Conservation (phyloP, 345 rosid species). For the Syzygium oleosum region DNA sequence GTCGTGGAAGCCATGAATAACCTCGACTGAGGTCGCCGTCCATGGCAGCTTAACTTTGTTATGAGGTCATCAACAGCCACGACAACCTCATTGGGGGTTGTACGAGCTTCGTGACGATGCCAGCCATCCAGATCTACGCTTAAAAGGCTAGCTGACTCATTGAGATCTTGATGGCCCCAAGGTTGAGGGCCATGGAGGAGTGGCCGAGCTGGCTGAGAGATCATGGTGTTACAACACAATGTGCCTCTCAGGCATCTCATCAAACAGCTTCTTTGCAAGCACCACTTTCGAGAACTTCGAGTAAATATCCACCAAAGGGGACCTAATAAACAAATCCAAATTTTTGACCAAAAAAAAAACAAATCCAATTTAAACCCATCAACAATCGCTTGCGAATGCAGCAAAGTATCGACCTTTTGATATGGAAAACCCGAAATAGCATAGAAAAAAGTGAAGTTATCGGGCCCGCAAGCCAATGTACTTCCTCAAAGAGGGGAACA, state of each 20-base stretch:
- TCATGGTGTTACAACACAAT: constrained; percentile 52
- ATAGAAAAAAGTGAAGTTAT: constrained; percentile 41
- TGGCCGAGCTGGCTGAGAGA: constrained; percentile 9
- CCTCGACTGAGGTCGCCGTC: background rate
- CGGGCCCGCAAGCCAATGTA: constrained; percentile 28
- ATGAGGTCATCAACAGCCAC: background rate
- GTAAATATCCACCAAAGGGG: constrained; percentile 44
- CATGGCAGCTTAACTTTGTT: background rate
- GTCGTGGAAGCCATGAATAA: background rate
- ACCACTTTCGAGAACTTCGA: constrained; percentile 30
- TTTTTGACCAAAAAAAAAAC: constrained; percentile 2
- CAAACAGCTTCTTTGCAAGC: constrained; percentile 47
- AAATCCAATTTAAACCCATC: constrained; percentile 47
- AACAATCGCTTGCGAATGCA: constrained; percentile 42
- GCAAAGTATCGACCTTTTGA: constrained; percentile 21
- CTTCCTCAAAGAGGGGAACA: constrained; percentile 31
- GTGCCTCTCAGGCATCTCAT: constrained; percentile 46
- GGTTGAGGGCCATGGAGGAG: background rate
- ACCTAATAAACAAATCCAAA: constrained; percentile 45
- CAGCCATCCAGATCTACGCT: background rate
- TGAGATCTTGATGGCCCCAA: background rate
- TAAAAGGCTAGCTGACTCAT: background rate
- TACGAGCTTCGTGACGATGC: background rate
- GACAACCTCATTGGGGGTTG: background rate
- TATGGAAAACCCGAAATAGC: constrained; percentile 19